Evolutionary conservation across 2,329 filamentous ascomycete species (phyloP).

Genomic region (Atkinsonella hypoxylon): DNA sequence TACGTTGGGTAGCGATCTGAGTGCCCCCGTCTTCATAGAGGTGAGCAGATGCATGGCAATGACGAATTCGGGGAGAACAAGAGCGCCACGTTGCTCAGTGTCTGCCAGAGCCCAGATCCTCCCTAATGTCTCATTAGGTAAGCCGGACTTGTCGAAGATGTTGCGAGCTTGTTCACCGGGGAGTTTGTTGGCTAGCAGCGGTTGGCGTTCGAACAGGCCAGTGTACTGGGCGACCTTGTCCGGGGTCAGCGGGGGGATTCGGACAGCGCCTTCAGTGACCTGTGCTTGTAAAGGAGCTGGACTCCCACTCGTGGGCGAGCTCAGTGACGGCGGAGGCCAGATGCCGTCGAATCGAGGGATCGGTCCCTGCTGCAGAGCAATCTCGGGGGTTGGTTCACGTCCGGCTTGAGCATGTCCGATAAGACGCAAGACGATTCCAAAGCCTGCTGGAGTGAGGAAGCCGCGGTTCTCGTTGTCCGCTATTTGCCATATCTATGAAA

Average conservation of each 20-base stretch:
- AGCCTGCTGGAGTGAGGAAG: constrained; percentile 82
- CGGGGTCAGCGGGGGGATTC: constrained; percentile 77
- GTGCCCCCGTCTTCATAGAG: constrained; percentile 72
- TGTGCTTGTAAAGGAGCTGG: constrained; percentile 43
- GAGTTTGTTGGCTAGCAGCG: constrained; percentile 58
- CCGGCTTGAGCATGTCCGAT: constrained; percentile 93
- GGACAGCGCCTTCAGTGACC: constrained; percentile 56
- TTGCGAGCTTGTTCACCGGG: constrained; percentile 79
- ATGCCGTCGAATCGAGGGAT: constrained; percentile 85
- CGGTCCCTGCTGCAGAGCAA: constrained; percentile 79
- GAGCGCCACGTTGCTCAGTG: constrained; percentile 78
- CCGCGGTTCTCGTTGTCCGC: constrained; percentile 94
- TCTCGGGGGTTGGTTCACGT: constrained; percentile 64
- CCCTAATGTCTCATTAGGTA: constrained; percentile 85
- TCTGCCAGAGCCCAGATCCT: constrained; percentile 94
- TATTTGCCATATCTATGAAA: constrained; percentile 87
- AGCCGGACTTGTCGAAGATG: constrained; percentile 86
- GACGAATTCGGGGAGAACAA: constrained; percentile 85
- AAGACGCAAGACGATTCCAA: constrained; percentile 82
- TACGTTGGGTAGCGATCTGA: constrained; percentile 67
- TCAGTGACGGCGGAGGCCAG: constrained; percentile 14
- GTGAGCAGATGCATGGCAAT: constrained; percentile 97
- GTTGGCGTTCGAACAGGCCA: constrained; percentile 81
- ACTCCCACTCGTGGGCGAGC: constrained; percentile 23
- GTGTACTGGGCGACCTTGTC: constrained; percentile 87